These are phyloP conservation scores for Hypoxylon crocopeplum DNA, from an alignment of 495 filamentous ascomycete genomes.

Conservation along the genomic window DNA sequence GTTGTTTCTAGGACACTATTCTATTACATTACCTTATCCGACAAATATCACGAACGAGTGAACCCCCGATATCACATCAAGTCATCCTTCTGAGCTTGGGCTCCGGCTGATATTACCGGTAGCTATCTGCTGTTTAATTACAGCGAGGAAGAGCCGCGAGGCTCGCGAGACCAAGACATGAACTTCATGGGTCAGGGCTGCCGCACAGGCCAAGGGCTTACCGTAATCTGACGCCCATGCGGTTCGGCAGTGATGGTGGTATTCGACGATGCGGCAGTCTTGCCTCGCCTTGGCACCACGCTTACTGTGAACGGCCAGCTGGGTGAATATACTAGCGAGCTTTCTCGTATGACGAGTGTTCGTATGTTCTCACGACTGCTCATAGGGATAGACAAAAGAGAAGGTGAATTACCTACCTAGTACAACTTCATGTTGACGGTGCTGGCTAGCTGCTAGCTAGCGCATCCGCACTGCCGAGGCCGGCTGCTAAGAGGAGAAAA, in stretches of 20 bases:
- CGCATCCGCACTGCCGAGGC: constrained; percentile 32
- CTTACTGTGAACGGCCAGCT: constrained; percentile 33
- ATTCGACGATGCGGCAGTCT: constrained; percentile 29
- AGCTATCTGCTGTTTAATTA: constrained; percentile 44
- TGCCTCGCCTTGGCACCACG: constrained; percentile 40
- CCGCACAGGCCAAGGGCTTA: constrained; percentile 6
- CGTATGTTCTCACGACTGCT: background rate
- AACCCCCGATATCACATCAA: constrained; percentile 12
- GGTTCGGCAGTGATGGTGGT: constrained; percentile 30
- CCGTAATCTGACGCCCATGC: constrained; percentile 18
- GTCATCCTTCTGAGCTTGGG: background rate
- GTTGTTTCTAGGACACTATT: constrained; percentile 8
- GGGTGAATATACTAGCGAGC: constrained; percentile 1
- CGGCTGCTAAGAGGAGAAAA: constrained; percentile 19
- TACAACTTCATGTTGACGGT: constrained; percentile 21
- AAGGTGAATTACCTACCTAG: constrained; percentile 1
- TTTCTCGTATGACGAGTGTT: constrained; percentile 9
- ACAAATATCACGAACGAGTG: constrained; percentile 14
- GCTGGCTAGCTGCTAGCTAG: constrained; percentile 6
- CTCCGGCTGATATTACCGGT: constrained; percentile 12
- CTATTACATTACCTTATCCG: constrained; percentile 23
- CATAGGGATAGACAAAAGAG: no score
- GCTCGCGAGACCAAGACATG: constrained; percentile 17
- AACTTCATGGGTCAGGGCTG: constrained; percentile 2
- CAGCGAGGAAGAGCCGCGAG: constrained; percentile 50